These are phyloP conservation scores for Sinapis alba DNA, from an alignment of 441 rosid species.

Conservation along the genomic window DNA sequence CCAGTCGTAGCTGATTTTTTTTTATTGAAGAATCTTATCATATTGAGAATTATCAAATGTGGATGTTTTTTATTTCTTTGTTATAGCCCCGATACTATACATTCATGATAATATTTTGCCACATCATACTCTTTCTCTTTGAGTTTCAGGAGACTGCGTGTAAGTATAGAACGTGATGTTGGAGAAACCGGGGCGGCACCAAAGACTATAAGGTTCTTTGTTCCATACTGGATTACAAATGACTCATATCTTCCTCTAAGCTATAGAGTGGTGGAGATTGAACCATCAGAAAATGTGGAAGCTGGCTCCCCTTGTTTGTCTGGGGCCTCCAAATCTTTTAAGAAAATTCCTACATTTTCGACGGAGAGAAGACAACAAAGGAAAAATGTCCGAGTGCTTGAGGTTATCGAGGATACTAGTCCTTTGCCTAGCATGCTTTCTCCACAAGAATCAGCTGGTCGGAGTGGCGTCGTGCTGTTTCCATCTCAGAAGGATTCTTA, in stretches of 20 bases:
- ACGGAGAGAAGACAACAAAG: conserved; percentile 62
- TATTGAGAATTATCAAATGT: not conserved
- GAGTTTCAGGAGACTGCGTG: conserved; percentile 86
- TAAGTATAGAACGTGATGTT: conserved; percentile 91
- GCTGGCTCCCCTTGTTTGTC: conserved; percentile 61
- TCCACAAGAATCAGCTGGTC: conserved; percentile 87
- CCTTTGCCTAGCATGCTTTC: conserved; percentile 98
- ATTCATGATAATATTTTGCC: not conserved
- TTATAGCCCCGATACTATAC: not conserved
- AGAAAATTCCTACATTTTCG: conserved; percentile 57
- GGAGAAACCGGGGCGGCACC: conserved; percentile 91
- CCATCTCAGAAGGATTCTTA: conserved; percentile 87
- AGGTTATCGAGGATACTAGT: conserved; percentile 88
- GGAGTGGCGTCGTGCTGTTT: conserved; percentile 68
- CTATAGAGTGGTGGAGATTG: conserved; percentile 91
- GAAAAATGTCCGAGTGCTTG: conserved; percentile 81
- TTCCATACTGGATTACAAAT: conserved; percentile 97
- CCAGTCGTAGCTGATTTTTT: not conserved
- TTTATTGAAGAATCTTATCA: conserved; percentile 11
- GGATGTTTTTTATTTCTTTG: conserved; percentile 1
- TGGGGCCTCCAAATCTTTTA: conserved; percentile 73
- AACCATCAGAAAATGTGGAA: conserved; percentile 71
- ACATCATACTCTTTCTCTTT: conserved; percentile 13
- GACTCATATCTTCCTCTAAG: conserved; percentile 79
- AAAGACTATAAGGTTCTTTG: conserved; percentile 84